A percentile compares a stretch with the other conserved stretches of the same genome.
phyloP scores from a whole-genome alignment of 306 rosid species.

The Albizia julibrissin region DNA sequence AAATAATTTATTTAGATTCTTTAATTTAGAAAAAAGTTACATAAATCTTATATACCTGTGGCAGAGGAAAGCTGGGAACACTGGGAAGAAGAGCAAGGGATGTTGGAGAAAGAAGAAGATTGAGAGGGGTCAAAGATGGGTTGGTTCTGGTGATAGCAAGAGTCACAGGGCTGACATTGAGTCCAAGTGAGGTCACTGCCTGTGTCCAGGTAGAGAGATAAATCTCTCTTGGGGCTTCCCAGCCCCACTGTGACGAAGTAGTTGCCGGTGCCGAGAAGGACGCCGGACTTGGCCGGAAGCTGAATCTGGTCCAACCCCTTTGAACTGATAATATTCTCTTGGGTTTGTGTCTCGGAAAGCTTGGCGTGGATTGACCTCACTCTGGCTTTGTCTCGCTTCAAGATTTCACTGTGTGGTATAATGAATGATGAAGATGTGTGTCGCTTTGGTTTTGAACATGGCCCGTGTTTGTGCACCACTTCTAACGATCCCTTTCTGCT shows the following conservation, averaged over 20 bases:
- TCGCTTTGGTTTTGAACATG: slow-evolving; percentile 43
- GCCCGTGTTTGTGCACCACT: slow-evolving; percentile 63
- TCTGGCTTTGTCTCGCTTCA: slow-evolving; percentile 43
- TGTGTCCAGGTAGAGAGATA: slow-evolving; percentile 65
- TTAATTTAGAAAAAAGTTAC: too few species aligned
- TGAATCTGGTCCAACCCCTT: slow-evolving; percentile 9
- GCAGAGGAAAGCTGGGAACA: slow-evolving; percentile 57
- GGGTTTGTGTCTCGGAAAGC: background rate
- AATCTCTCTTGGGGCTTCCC: slow-evolving; percentile 56
- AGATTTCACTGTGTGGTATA: slow-evolving; percentile 39
- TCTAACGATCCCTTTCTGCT: slow-evolving; percentile 37
- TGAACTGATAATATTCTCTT: too few species aligned
- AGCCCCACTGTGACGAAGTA: slow-evolving; percentile 65
- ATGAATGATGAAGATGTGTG: background rate
- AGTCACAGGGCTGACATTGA: slow-evolving; percentile 66
- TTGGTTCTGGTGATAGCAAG: slow-evolving; percentile 61
- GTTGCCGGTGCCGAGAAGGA: slow-evolving; percentile 49
- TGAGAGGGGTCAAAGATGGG: slow-evolving; percentile 47
- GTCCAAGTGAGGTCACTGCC: slow-evolving; percentile 81
- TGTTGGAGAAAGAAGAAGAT: slow-evolving; percentile 45
- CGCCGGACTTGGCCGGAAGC: slow-evolving; percentile 63
- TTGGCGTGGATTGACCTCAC: slow-evolving; percentile 46
- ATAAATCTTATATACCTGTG: slow-evolving; percentile 39
- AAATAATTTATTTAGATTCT: too few species aligned
- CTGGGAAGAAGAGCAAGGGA: slow-evolving; percentile 43